phyloP scores from a whole-genome alignment of 805 yeast species.

The Yarrowia alimentaria region DNA sequence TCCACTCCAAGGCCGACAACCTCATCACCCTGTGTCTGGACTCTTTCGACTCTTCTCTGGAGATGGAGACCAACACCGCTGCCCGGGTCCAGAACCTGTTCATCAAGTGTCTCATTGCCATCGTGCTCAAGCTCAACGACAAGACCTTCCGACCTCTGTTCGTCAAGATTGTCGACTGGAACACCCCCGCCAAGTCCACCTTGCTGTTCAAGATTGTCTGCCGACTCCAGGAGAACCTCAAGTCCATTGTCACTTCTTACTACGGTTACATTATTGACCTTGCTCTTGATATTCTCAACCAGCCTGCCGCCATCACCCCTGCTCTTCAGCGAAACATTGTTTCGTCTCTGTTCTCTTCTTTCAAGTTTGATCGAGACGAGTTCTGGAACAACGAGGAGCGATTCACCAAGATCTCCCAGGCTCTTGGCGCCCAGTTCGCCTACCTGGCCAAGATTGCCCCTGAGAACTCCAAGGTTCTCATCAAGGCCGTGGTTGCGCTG shows the following conservation, averaged over 20 bases:
- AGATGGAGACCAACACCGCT: constrained; percentile 66
- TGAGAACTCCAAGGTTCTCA: constrained; percentile 70
- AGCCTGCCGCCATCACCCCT: constrained; percentile 47
- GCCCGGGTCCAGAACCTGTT: constrained; percentile 77
- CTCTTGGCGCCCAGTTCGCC: constrained; percentile 63
- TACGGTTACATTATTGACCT: constrained; percentile 81
- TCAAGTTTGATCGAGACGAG: constrained; percentile 87
- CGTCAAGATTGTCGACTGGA: constrained; percentile 83
- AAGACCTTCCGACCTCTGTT: constrained; percentile 90
- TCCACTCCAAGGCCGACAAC: constrained; percentile 63
- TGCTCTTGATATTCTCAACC: constrained; percentile 55
- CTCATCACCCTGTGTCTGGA: constrained; percentile 68
- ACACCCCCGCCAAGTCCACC: constrained; percentile 53
- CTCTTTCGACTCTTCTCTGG: constrained; percentile 65
- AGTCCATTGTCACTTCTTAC: constrained; percentile 83
- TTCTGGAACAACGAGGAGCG: constrained; percentile 90
- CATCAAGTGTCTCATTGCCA: constrained; percentile 67
- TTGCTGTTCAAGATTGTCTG: constrained; percentile 85
- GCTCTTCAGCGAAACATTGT: constrained; percentile 67
- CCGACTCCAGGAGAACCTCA: constrained; percentile 77
- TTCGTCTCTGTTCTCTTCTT: constrained; percentile 72
- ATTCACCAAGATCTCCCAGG: constrained; percentile 65
- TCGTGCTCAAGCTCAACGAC: constrained; percentile 89
- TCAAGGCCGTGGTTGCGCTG: constrained; percentile 73
- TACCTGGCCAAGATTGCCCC: constrained; percentile 42